Evolutionary conservation across 805 yeast species (phyloP), one percentile per base, ranked within the genome.

Genomic region (Tetrapisispora taiwanensis): DNA sequence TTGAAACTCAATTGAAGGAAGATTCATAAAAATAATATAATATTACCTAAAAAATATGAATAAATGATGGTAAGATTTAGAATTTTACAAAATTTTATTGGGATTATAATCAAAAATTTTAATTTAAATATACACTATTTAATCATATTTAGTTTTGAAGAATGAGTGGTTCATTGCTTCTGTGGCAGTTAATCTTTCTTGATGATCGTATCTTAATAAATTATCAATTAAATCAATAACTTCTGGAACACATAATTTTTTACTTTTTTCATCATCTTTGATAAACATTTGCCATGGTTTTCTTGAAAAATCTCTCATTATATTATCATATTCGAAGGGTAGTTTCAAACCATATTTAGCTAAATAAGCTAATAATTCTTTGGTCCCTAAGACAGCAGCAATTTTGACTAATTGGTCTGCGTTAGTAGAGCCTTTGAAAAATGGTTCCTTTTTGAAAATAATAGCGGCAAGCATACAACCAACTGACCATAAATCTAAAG

Each of bases 401-500:
- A 88, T 87, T 63, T 86, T 89, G 20, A 88, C 95, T 56, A 88
- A 69, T 67, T 88, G 96, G 67, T 88, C 95, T 34, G 88, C 84
- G 63, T 88, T 88, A 18, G 94, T 83, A 49, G 84, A 81, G 18
- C 95, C 96, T 61, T 85, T 90, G 74, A 88, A 88, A 52, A 88
- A 84, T 12, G 96, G 96, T 57, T 88, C 96, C 58, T 80, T 84
- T 58, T 82, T 84, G 69, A 87, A 86, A 30, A 86, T 79, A 63
- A 88, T 84, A 12, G 92, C 81, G 9, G 95, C 95, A 41, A 88
- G 68, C 86, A 85, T 86, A 47, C 95, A 89, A 14, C 95, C 96
- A 49, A 76, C 81, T 12, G 94, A 81, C 96, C 96, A 88, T 55
- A 88, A 63, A 62, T 88, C 96, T 46, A 88, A 70, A 12, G 92